Evolutionary conservation across 129 eudicot species (phyloP).

Genomic region (Flaveria linearis): DNA sequence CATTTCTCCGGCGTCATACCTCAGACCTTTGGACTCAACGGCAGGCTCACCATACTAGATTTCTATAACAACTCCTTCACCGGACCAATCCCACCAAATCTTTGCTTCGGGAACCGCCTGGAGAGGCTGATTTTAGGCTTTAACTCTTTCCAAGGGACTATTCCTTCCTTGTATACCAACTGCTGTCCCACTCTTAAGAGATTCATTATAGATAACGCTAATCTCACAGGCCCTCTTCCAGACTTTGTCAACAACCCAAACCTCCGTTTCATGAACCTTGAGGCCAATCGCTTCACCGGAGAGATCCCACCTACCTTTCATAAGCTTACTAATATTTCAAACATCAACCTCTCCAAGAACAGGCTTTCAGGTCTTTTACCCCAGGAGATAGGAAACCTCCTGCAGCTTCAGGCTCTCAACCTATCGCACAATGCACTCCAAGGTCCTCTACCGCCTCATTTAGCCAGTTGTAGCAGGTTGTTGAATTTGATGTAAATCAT

Average conservation of each 20-base stretch:
- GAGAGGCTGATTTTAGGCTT: slow-evolving; percentile 51
- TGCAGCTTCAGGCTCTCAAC: slow-evolving; percentile 53
- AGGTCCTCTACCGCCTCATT: slow-evolving; percentile 66
- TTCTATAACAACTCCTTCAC: slow-evolving; percentile 62
- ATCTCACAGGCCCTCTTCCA: slow-evolving; percentile 70
- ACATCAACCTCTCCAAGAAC: slow-evolving; percentile 56
- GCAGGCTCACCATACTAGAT: slow-evolving; percentile 54
- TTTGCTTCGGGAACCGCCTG: slow-evolving; percentile 60
- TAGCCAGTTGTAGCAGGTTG: slow-evolving; percentile 53
- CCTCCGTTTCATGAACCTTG: slow-evolving; percentile 49
- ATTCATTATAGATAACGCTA: slow-evolving; percentile 49
- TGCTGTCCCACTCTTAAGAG: slow-evolving; percentile 58
- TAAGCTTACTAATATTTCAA: slow-evolving; percentile 42
- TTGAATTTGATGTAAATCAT: slow-evolving; percentile 51
- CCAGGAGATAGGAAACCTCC: slow-evolving; percentile 55
- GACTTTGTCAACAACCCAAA: slow-evolving; percentile 48
- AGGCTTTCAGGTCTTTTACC: slow-evolving; percentile 61
- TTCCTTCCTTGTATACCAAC: slow-evolving; percentile 64
- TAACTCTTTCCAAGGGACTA: slow-evolving; percentile 57
- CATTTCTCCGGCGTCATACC: slow-evolving; percentile 72
- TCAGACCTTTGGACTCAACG: slow-evolving; percentile 63
- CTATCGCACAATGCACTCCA: slow-evolving; percentile 63
- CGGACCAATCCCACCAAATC: slow-evolving; percentile 76
- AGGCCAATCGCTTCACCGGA: slow-evolving; percentile 55
- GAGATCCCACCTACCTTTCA: slow-evolving; percentile 55